phyloP scores from a whole-genome alignment of 2,329 filamentous ascomycete genomes.

The Thelonectria rubi region DNA sequence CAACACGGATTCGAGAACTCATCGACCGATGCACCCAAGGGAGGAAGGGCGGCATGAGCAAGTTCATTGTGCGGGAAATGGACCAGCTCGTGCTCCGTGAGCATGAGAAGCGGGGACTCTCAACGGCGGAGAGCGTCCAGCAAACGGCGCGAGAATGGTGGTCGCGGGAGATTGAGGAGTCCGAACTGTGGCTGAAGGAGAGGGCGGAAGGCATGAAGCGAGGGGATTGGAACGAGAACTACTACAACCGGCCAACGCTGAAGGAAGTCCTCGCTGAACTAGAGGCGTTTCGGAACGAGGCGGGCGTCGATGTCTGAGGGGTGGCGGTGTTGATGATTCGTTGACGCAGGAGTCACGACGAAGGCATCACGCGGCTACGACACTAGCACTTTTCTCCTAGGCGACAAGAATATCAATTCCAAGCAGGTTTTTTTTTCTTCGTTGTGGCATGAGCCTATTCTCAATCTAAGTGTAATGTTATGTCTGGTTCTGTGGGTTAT shows the following conservation, averaged over 20 bases:
- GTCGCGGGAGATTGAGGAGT: conserved; percentile 56
- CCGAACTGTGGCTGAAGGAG: conserved; percentile 57
- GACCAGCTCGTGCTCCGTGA: conserved; percentile 57
- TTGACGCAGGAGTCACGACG: conserved; percentile 9
- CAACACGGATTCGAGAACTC: conserved; percentile 54
- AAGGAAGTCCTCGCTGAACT: conserved; percentile 52
- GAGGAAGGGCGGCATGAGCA: conserved; percentile 55
- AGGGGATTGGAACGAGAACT: conserved; percentile 61
- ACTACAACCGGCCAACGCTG: conserved; percentile 58
- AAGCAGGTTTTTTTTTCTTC: conserved; percentile 2
- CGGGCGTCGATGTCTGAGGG: conserved; percentile 30
- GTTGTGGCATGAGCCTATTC: conserved; percentile 13
- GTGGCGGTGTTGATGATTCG: neutral
- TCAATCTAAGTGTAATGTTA: neutral
- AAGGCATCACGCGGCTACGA: conserved; percentile 4
- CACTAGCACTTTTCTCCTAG: neutral
- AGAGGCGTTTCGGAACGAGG: conserved; percentile 39
- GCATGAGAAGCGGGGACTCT: conserved; percentile 44
- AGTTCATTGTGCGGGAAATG: conserved; percentile 54
- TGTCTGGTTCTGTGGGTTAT: neutral
- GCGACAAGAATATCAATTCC: neutral
- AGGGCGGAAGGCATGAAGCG: conserved; percentile 50
- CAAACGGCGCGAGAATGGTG: conserved; percentile 58
- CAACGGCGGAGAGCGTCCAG: conserved; percentile 48
- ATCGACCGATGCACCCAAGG: conserved; percentile 64